Evolutionary conservation across 305 asterid species (phyloP).

Genomic region (Fraxinus paxiana): DNA sequence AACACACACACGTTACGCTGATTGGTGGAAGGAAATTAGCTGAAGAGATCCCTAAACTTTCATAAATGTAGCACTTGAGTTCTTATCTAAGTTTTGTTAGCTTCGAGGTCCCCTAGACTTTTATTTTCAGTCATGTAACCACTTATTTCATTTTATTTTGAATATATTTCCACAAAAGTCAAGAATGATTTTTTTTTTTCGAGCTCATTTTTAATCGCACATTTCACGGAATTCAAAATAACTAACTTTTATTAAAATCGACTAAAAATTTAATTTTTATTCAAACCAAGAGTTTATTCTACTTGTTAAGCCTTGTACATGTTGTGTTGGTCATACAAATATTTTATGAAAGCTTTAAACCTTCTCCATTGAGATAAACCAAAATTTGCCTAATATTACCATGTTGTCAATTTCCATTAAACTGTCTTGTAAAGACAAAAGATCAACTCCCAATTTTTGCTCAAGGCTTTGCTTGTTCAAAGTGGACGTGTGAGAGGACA

Average conservation of each 20-base stretch:
- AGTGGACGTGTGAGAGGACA: background rate
- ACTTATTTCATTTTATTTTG: background rate
- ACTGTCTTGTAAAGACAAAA: no score
- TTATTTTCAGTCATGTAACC: background rate
- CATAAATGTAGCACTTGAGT: background rate
- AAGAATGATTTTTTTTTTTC: no score
- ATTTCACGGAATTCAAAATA: no score
- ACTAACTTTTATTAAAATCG: no score
- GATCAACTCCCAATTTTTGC: no score
- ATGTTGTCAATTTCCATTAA: no score
- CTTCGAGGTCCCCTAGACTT: background rate
- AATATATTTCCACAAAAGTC: background rate
- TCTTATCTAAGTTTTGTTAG: background rate
- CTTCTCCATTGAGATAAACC: no score
- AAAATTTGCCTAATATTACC: no score
- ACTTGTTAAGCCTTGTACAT: background rate
- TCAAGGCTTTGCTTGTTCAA: no score
- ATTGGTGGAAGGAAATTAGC: background rate
- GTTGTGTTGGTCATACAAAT: background rate
- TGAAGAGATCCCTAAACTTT: background rate
- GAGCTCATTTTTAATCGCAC: no score
- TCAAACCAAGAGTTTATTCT: background rate
- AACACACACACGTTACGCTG: background rate
- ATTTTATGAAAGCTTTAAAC: background rate
- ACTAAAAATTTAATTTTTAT: no score